These are phyloP conservation scores for Phialophora verrucosa DNA, from an alignment of 2,329 filamentous ascomycete genomes.

Conservation along the genomic window DNA sequence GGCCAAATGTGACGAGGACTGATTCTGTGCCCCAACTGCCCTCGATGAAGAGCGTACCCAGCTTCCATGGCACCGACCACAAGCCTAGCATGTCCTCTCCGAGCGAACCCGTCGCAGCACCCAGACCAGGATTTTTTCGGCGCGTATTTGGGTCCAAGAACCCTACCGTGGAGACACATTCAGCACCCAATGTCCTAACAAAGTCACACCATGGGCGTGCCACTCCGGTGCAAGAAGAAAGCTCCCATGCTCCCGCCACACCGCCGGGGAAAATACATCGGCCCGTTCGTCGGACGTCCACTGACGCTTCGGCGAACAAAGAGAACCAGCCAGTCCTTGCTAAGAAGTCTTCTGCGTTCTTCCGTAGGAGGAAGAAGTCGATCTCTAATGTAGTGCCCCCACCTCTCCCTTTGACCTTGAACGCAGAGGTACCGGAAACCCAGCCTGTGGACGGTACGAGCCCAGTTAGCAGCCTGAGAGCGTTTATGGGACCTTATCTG, in stretches of 20 bases:
- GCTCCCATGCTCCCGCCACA: slow-evolving; percentile 12
- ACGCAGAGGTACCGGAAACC: slow-evolving; percentile 42
- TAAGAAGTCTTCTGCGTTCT: slow-evolving; percentile 95
- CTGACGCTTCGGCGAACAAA: slow-evolving; percentile 42
- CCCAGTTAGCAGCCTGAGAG: slow-evolving; percentile 78
- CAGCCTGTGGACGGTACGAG: slow-evolving; percentile 53
- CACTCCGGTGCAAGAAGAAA: slow-evolving; percentile 39
- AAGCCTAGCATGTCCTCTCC: slow-evolving; percentile 62
- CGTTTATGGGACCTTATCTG: slow-evolving; percentile 87
- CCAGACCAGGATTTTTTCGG: slow-evolving; percentile 84
- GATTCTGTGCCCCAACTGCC: slow-evolving; percentile 33
- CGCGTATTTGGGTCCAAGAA: slow-evolving; percentile 82
- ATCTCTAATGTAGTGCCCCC: slow-evolving; percentile 68
- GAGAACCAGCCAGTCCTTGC: slow-evolving; percentile 60
- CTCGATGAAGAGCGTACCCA: slow-evolving; percentile 27
- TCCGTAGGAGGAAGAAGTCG: slow-evolving; percentile 91
- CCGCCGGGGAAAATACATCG: slow-evolving; percentile 40
- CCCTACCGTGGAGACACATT: slow-evolving; percentile 39
- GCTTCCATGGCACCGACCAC: slow-evolving; percentile 53
- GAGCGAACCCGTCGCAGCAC: slow-evolving; percentile 18
- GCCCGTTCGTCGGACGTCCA: slow-evolving; percentile 42
- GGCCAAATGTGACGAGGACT: slow-evolving; percentile 43
- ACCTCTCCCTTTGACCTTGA: slow-evolving; percentile 58
- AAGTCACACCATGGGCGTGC: slow-evolving; percentile 30
- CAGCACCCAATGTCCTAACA: slow-evolving; percentile 33